Conservation (phyloP, 305 asterid genomes). For the Stenogyne calaminthoides region DNA sequence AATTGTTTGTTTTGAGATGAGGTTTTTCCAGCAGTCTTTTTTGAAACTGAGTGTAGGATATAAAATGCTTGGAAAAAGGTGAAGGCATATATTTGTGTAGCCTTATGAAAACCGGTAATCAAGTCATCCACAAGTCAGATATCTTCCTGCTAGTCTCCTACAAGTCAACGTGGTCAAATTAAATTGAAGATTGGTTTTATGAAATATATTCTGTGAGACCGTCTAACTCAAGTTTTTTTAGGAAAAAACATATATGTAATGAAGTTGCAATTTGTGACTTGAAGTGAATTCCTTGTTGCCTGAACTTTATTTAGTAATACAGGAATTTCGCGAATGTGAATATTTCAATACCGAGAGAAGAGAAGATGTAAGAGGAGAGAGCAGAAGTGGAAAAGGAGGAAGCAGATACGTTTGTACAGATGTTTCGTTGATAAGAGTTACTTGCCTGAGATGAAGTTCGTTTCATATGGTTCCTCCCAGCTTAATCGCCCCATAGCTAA, state of each 20-base stretch:
- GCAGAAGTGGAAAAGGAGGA: conserved; percentile 19
- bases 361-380: conserved; percentile 16
- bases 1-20: not conserved
- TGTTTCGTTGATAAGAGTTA: conserved; percentile 28
- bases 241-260: not conserved
- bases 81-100: not conserved
- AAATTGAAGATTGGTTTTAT: not conserved
- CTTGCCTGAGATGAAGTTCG: conserved; percentile 27
- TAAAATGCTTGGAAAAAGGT: not conserved
- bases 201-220: not conserved
- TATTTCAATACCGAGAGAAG: conserved; percentile 32
- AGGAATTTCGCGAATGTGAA: conserved; percentile 38
- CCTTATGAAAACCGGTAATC: not conserved
- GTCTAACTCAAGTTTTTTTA: not conserved
- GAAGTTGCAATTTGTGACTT: not conserved
- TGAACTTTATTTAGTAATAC: not conserved
- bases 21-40: not conserved
- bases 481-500: not conserved
- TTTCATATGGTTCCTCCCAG: conserved; percentile 12
- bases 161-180: not conserved
- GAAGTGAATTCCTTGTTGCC: not conserved
- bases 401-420: conserved; percentile 32
- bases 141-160: not conserved
- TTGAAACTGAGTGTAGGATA: not conserved
- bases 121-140: not conserved